Base-by-base conservation (phyloP, 2,329 filamentous ascomycete species). In the Nigrospora oryzae region DNA sequence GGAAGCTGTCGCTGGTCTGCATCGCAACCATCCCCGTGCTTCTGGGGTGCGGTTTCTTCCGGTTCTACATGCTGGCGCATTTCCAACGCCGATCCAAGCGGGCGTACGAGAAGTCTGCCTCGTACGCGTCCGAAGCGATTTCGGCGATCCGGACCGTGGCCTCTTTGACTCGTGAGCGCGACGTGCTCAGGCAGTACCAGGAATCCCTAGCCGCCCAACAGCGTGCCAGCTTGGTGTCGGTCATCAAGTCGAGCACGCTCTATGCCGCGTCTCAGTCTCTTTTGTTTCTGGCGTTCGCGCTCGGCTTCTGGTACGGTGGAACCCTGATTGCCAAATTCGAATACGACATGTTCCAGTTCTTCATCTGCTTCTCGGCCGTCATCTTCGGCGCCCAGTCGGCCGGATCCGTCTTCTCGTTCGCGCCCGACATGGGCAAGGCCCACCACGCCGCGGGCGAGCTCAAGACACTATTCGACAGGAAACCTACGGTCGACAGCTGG, bases 91-190 rank as follows among this genome's bases (percentile, higher is more conserved):
- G 86, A 19, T 83, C 89, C 2, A 94, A 93, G 70, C 73, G 74
- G 52, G 83, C 88, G 4, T 90, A 97, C 60, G 77, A 88, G 58
- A 70, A 76, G 46, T 91, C 88, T 47, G 91, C 91, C 8, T 84
- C 83, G 45, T 95, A 86, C 59, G 93, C 93, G 11, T 93, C 90
- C 39, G 93, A 98, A 64, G 90, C 90, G 37, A 95, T 94, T 31
- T 90, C 88, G 2, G 86, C 90, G 7, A 96, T 97, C 53, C 85
- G 91, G 42, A 97, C 93, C 2, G 90, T 97, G 11, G 91, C 90
- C 4, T 87, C 89, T 10, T 75, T 98, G 38, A 95, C 90, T 0
- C 80, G 91, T 11, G 93, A 98, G 66, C 66, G 77, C 0, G 88
- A 95, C 57, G 88, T 97, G 3, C 75, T 88, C 54, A 56, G 65